These are phyloP conservation scores for Aspergillus pseudoterreus DNA, from an alignment of 2,329 filamentous ascomycete species.

Conservation along the genomic window DNA sequence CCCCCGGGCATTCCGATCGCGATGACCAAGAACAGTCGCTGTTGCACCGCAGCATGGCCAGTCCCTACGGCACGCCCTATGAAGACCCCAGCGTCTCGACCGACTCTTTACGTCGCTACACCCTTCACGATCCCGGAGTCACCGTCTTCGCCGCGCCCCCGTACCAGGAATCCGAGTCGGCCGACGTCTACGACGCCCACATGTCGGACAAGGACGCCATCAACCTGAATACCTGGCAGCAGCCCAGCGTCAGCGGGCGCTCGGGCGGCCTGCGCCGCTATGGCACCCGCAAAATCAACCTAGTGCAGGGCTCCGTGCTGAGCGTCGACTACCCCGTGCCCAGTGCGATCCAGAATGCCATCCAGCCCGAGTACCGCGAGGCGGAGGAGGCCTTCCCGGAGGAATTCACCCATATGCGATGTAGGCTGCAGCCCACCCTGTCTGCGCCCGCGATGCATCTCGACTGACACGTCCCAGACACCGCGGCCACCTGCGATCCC, in stretches of 20 bases:
- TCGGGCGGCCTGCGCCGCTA: conserved; percentile 68
- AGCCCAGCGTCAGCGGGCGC: conserved; percentile 67
- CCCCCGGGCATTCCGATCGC: conserved; percentile 7
- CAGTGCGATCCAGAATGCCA: conserved; percentile 93
- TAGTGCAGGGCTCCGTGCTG: conserved; percentile 92
- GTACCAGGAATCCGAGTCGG: conserved; percentile 57
- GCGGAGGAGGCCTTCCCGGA: conserved; percentile 79
- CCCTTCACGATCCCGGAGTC: conserved; percentile 48
- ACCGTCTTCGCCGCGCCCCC: conserved; percentile 49
- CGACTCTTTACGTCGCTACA: conserved; percentile 30
- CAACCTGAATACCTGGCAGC: conserved; percentile 60
- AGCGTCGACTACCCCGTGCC: conserved; percentile 97
- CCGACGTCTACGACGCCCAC: conserved; percentile 45
- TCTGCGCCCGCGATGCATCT: neutral
- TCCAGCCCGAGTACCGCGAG: conserved; percentile 85
- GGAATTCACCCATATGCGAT: conserved; percentile 97
- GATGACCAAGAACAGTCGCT: conserved; percentile 22
- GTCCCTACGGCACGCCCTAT: conserved; percentile 44
- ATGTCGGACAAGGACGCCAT: conserved; percentile 45
- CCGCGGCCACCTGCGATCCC: conserved; percentile 92
- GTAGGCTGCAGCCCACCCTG: conserved; percentile 37
- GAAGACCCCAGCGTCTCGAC: conserved; percentile 44
- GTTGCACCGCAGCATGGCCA: conserved; percentile 34
- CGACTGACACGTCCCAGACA: conserved; percentile 52
- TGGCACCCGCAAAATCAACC: conserved; percentile 94